Conservation (phyloP, 1,139 yeast genomes). For the Debaryomycetaceae sp. region DNA sequence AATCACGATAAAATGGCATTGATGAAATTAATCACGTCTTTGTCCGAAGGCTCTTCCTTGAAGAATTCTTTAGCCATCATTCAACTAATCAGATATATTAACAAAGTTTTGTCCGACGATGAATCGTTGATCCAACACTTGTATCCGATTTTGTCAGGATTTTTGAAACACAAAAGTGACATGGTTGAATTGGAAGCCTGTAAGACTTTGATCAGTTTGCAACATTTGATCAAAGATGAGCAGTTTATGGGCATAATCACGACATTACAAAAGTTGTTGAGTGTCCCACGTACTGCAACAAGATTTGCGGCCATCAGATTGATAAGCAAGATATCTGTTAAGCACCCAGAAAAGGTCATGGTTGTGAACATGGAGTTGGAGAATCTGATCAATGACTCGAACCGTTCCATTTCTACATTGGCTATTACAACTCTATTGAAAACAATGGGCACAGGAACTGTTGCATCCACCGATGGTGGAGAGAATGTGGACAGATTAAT, state of each 20-base stretch:
- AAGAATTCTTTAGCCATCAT: conserved; percentile 76
- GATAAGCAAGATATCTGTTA: conserved; percentile 79
- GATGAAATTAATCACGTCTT: conserved; percentile 82
- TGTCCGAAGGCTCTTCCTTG: conserved; percentile 59
- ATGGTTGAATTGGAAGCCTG: conserved; percentile 95
- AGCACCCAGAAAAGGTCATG: conserved; percentile 73
- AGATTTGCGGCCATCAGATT: conserved; percentile 92
- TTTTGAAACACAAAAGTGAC: conserved; percentile 80
- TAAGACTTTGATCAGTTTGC: conserved; percentile 68
- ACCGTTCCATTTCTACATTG: conserved; percentile 95
- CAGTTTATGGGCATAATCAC: conserved; percentile 64
- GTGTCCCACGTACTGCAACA: conserved; percentile 88
- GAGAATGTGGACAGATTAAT: conserved; percentile 88
- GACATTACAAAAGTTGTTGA: conserved; percentile 70
- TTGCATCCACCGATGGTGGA: conserved; percentile 30
- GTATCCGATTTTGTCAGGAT: conserved; percentile 63
- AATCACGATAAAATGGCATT: conserved; percentile 93
- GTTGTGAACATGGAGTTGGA: conserved; percentile 78
- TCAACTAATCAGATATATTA: conserved; percentile 80
- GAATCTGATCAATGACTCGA: conserved; percentile 78
- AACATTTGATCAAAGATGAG: conserved; percentile 55
- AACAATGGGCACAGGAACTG: conserved; percentile 77
- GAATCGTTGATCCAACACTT: conserved; percentile 52
- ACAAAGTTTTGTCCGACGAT: conserved; percentile 63
- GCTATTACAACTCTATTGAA: conserved; percentile 94